These are phyloP conservation scores for Naganishia vaughanmartiniae DNA, from an alignment of 768 basidiomycete genomes.

Conservation along the genomic window DNA sequence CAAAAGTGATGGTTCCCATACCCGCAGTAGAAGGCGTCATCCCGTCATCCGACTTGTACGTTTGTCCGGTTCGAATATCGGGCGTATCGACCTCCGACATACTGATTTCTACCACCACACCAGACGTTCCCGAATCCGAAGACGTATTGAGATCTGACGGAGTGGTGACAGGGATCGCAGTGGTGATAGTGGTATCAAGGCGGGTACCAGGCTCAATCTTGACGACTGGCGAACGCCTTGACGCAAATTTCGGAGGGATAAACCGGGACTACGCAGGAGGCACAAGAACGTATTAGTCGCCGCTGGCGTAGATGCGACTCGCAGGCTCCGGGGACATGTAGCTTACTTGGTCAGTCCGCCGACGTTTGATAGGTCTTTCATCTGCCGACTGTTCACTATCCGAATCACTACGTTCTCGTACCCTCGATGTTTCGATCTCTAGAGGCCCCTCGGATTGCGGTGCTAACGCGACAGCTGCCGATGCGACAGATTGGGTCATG, in stretches of 20 bases:
- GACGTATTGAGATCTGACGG: not conserved
- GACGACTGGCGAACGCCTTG: not conserved
- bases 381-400: not conserved
- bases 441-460: no score
- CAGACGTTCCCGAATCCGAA: not conserved
- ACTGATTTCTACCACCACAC: not conserved
- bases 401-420: conserved; percentile 6
- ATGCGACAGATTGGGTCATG: no score
- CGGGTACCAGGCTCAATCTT: not conserved
- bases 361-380: conserved; percentile 3
- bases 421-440: not conserved
- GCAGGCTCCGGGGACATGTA: no score
- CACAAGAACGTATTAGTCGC: not conserved
- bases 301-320: not conserved
- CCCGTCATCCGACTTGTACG: no score
- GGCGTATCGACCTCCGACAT: not conserved
- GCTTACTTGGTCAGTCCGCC: conserved; percentile 11
- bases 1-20: no score
- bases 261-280: not conserved
- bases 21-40: no score
- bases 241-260: not conserved
- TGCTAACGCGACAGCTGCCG: no score
- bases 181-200: not conserved
- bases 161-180: not conserved
- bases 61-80: no score